Percentiles rank a stretch among this genome's conserved stretches.
These are phyloP conservation scores for Gossypium ekmanianum DNA, from an alignment of 345 rosid genomes.

Conservation along the genomic window DNA sequence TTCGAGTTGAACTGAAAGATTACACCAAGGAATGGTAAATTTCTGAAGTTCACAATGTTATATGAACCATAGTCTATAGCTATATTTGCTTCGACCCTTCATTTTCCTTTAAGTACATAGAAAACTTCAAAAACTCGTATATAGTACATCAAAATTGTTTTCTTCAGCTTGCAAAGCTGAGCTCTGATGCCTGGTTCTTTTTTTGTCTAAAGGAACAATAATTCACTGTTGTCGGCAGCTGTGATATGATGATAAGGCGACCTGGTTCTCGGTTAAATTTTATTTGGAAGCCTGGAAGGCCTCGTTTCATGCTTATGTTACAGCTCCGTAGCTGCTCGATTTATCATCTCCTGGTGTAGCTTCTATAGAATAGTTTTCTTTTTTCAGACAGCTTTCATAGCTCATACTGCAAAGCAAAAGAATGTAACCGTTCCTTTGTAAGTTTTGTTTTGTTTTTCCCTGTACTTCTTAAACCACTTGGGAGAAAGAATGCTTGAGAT, in stretches of 20 bases:
- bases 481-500: neutral
- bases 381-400: neutral
- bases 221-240: neutral
- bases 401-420: conserved; percentile 7
- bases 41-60: neutral
- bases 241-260: conserved; percentile 1
- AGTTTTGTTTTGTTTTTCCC: neutral
- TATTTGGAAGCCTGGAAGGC: neutral
- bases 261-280: neutral
- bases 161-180: neutral
- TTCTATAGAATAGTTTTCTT: conserved; percentile 1
- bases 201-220: conserved; percentile 10
- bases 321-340: neutral
- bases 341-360: conserved; percentile 7
- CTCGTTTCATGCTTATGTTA: neutral
- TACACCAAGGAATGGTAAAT: neutral
- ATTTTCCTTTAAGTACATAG: too few relatives aligned
- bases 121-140: too few relatives aligned
- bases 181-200: neutral
- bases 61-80: neutral
- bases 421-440: conserved; percentile 1
- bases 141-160: neutral
- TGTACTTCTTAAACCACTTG: neutral
- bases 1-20: neutral
- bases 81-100: too few relatives aligned